These are phyloP conservation scores for Monosporascus sp. DNA, from an alignment of 2,329 filamentous ascomycete species.

Conservation along the genomic window DNA sequence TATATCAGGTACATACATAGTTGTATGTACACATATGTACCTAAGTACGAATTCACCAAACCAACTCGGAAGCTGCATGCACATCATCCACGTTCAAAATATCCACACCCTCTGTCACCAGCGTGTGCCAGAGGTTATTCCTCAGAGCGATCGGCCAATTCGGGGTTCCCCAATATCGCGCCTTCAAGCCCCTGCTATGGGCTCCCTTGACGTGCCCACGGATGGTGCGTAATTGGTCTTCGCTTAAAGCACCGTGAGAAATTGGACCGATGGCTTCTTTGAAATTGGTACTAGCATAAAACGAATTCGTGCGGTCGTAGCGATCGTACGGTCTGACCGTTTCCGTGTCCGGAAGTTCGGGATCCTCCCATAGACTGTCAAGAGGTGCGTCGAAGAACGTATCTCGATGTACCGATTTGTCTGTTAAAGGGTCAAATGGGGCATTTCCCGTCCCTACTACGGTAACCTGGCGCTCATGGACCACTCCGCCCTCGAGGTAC, in stretches of 20 bases:
- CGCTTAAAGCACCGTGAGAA: conserved; percentile 34
- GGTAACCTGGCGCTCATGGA: conserved; percentile 56
- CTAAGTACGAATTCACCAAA: neutral
- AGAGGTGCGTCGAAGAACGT: conserved; percentile 65
- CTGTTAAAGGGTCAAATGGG: conserved; percentile 50
- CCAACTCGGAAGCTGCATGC: neutral
- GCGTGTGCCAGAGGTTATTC: conserved; percentile 51
- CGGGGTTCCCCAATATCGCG: conserved; percentile 58
- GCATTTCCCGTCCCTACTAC: conserved; percentile 65
- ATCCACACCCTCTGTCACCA: conserved; percentile 54
- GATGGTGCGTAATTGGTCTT: conserved; percentile 35
- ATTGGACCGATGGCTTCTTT: conserved; percentile 41
- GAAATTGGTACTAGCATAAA: conserved; percentile 56
- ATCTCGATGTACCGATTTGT: conserved; percentile 52
- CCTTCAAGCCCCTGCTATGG: conserved; percentile 46
- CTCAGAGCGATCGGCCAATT: conserved; percentile 50
- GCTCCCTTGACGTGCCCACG: conserved; percentile 39
- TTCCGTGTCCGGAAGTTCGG: conserved; percentile 16
- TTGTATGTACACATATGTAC: too few species aligned
- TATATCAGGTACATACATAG: too few species aligned
- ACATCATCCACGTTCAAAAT: conserved; percentile 60
- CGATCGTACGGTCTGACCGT: conserved; percentile 4
- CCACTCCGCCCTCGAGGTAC: conserved; percentile 43
- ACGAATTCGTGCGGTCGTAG: conserved; percentile 48
- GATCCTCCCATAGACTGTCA: conserved; percentile 32